Percentiles rank a stretch among this genome's conserved stretches.
Evolutionary conservation across 2,329 filamentous ascomycete species (phyloP).

Genomic region (Sclerotinia nivalis): DNA sequence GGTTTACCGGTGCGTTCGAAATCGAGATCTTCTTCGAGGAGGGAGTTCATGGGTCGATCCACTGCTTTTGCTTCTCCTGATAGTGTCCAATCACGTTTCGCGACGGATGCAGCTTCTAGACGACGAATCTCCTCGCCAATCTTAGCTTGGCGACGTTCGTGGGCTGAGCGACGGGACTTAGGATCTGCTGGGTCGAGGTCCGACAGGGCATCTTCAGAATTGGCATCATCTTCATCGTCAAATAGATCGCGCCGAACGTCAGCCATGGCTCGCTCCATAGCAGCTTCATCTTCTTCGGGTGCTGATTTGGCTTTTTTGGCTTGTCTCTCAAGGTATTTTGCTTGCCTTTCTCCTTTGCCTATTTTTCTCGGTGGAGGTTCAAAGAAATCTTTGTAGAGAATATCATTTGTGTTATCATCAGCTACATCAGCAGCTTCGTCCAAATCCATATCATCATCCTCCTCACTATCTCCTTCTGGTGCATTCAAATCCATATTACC

Average conservation of each 20-base stretch:
- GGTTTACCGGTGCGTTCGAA: slow-evolving; percentile 96
- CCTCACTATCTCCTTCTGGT: slow-evolving; percentile 68
- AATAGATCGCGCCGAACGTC: slow-evolving; percentile 89
- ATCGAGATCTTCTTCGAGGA: slow-evolving; percentile 91
- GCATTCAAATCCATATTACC: slow-evolving; percentile 74
- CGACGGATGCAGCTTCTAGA: slow-evolving; percentile 84
- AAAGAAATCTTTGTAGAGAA: slow-evolving; percentile 94
- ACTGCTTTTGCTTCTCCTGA: slow-evolving; percentile 81
- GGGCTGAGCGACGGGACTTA: slow-evolving; percentile 74
- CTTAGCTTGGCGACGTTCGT: slow-evolving; percentile 84
- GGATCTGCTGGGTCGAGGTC: slow-evolving; percentile 69
- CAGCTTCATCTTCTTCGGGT: slow-evolving; percentile 56
- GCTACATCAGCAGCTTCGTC: slow-evolving; percentile 57
- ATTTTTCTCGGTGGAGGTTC: slow-evolving; percentile 76
- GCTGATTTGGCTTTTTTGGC: slow-evolving; percentile 45
- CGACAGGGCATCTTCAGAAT: slow-evolving; percentile 64
- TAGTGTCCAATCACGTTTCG: slow-evolving; percentile 88
- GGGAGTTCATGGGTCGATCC: slow-evolving; percentile 84
- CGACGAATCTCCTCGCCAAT: slow-evolving; percentile 87
- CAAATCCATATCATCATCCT: slow-evolving; percentile 51
- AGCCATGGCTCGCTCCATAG: slow-evolving; percentile 80
- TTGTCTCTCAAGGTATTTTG: slow-evolving; percentile 43
- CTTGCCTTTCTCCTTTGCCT: slow-evolving; percentile 52
- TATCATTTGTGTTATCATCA: slow-evolving; percentile 75
- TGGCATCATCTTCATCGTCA: slow-evolving; percentile 68